Evolutionary conservation across 2,329 filamentous ascomycete genomes (phyloP).

Genomic region (Periglandula ipomoeae): DNA sequence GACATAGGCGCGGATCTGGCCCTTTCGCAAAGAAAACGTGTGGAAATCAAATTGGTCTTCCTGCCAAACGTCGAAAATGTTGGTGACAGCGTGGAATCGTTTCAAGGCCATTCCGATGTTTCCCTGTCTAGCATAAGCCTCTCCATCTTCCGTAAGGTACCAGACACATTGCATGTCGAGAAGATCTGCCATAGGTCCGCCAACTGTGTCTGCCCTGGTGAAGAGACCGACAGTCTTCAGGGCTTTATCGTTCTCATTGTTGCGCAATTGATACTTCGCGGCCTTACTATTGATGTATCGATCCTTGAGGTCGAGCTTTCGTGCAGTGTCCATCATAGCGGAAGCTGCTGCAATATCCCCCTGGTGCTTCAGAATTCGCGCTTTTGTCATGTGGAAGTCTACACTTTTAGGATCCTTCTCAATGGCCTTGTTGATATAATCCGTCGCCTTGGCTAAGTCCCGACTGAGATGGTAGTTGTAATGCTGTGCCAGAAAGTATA

Average conservation of each 20-base stretch:
- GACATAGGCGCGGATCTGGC: constrained; percentile 87
- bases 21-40: constrained; percentile 92
- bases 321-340: constrained; percentile 79
- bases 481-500: constrained; percentile 93
- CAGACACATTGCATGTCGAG: constrained; percentile 98
- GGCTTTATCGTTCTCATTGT: constrained; percentile 80
- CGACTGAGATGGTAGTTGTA: constrained; percentile 90
- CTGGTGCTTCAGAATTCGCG: constrained; percentile 85
- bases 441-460: constrained; percentile 69
- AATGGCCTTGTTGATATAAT: constrained; percentile 77
- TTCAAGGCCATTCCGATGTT: constrained; percentile 84
- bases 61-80: constrained; percentile 95
- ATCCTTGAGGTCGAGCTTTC: constrained; percentile 78
- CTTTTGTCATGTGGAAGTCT: constrained; percentile 92
- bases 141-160: constrained; percentile 92
- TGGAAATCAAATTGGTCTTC: constrained; percentile 99
- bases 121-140: constrained; percentile 74
- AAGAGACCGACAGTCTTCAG: constrained; percentile 88
- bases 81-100: constrained; percentile 77
- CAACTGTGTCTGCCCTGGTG: constrained; percentile 80
- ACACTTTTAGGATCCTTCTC: constrained; percentile 70
- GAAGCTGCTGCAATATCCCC: constrained; percentile 74
- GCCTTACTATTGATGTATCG: constrained; percentile 98
- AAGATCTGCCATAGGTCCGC: constrained; percentile 81
- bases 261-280: constrained; percentile 91